phyloP scores from a whole-genome alignment of 306 rosid species.

The Medicago ruthenica region DNA sequence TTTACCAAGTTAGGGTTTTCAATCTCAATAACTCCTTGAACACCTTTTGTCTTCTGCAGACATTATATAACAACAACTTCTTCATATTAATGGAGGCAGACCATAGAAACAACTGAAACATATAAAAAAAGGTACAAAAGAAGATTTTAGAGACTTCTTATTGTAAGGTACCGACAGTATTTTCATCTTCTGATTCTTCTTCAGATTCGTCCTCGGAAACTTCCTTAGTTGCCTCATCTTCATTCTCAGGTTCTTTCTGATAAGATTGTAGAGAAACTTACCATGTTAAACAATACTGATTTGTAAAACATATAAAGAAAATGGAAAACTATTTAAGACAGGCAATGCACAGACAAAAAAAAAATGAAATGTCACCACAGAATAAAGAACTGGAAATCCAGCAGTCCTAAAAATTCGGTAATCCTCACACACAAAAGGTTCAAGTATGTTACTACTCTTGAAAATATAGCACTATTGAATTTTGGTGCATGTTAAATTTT shows the following conservation, averaged over 20 bases:
- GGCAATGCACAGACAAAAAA: not conserved
- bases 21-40: conserved; percentile 83
- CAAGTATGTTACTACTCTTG: not conserved
- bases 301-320: conserved; percentile 15
- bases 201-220: conserved; percentile 58
- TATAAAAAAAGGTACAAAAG: not conserved
- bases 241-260: conserved; percentile 68
- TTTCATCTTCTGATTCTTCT: conserved; percentile 68
- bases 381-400: not conserved
- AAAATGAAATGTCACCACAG: not conserved
- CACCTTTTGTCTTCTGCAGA: conserved; percentile 78
- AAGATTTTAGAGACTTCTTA: not conserved
- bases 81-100: conserved; percentile 15
- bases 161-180: conserved; percentile 50
- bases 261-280: conserved; percentile 24
- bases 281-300: conserved; percentile 20
- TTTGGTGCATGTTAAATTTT: not conserved
- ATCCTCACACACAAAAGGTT: conserved; percentile 18
- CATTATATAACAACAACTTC: conserved; percentile 41
- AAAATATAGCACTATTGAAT: not conserved
- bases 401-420: not conserved
- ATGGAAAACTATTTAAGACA: not conserved
- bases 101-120: conserved; percentile 8
- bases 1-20: conserved; percentile 88
- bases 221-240: conserved; percentile 58